Conservation (phyloP, 129 eudicot genomes). For the Glebionis coronaria region DNA sequence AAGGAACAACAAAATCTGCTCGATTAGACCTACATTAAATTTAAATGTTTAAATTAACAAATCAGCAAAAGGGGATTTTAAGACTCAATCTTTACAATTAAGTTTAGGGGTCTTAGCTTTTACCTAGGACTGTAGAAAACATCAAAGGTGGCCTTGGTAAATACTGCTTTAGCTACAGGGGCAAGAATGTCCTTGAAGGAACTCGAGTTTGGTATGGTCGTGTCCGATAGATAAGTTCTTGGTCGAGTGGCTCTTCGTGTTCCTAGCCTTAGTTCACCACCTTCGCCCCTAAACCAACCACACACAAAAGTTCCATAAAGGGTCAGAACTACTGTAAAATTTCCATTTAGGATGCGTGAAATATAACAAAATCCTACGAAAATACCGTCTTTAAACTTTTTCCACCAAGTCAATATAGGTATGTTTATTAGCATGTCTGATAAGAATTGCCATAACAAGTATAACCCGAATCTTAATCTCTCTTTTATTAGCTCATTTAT, state of each 20-base stretch:
- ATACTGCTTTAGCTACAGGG: slow-evolving; percentile 58
- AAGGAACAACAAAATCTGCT: slow-evolving; percentile 76
- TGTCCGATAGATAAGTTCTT: slow-evolving; percentile 68
- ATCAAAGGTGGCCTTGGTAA: slow-evolving; percentile 50
- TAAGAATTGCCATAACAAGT: not conserved
- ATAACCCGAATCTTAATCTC: not conserved
- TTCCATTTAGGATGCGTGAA: no score
- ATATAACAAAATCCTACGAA: not conserved
- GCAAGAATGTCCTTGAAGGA: slow-evolving; percentile 56
- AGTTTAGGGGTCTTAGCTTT: not conserved
- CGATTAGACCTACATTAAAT: slow-evolving; percentile 64
- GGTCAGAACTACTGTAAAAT: no score
- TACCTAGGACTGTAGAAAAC: slow-evolving; percentile 90
- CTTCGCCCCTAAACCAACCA: slow-evolving; percentile 63
- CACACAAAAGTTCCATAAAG: no score
- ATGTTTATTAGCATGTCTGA: not conserved
- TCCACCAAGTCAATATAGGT: not conserved
- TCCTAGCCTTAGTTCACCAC: slow-evolving; percentile 79
- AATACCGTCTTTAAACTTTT: not conserved
- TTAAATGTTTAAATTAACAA: not conserved
- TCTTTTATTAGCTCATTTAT: not conserved
- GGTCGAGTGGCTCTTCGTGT: slow-evolving; percentile 88
- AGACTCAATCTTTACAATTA: not conserved
- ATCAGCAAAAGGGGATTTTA: not conserved
- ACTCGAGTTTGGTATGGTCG: slow-evolving; percentile 47